Evolutionary conservation across 495 filamentous ascomycete species (phyloP).

Genomic region (Melanomma pulvis-pyrius): DNA sequence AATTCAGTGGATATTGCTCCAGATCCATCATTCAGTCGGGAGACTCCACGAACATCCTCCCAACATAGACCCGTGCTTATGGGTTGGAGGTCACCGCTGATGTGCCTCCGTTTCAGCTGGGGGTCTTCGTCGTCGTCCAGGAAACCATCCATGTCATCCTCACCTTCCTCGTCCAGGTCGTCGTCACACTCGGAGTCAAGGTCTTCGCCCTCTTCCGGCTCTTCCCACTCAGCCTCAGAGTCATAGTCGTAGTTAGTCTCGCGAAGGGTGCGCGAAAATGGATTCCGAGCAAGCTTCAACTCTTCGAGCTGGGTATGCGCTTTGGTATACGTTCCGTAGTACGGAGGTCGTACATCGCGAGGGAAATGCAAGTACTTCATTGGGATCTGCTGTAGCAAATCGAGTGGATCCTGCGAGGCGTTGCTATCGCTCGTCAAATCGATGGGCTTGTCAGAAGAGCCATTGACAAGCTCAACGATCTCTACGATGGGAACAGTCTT

Average conservation of each 20-base stretch:
- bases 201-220: conserved; percentile 78
- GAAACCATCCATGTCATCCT: conserved; percentile 74
- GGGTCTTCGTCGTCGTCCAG: conserved; percentile 64
- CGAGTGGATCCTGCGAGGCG: conserved; percentile 44
- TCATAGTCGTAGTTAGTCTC: conserved; percentile 92
- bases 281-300: conserved; percentile 67
- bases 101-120: conserved; percentile 46
- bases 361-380: conserved; percentile 80
- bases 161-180: conserved; percentile 63
- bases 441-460: conserved; percentile 48
- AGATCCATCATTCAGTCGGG: conserved; percentile 47
- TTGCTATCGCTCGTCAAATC: conserved; percentile 48
- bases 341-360: conserved; percentile 89
- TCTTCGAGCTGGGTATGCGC: conserved; percentile 53
- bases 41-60: conserved; percentile 60
- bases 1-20: conserved; percentile 49
- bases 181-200: conserved; percentile 80
- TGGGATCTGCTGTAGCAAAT: conserved; percentile 64
- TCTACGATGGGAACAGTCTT: conserved; percentile 61
- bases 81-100: conserved; percentile 75
- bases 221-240: conserved; percentile 94
- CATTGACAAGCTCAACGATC: conserved; percentile 58
- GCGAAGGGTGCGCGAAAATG: conserved; percentile 63
- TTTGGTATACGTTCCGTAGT: conserved; percentile 80
- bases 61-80: conserved; percentile 78